Conservation (phyloP, 129 eudicot genomes). For the Scalesia atractyloides region DNA sequence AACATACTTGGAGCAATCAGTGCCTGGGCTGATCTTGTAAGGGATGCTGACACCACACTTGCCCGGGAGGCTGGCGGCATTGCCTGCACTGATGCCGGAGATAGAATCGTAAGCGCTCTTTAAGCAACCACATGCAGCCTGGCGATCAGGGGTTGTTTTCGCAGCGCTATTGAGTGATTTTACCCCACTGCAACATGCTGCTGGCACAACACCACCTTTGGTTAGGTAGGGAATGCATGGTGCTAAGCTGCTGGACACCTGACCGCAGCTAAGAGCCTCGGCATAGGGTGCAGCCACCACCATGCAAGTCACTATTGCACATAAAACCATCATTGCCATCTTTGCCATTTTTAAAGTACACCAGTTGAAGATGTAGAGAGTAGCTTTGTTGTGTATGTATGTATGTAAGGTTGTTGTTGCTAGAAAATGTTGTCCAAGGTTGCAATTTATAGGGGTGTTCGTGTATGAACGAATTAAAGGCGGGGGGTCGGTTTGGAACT, state of each 20-base stretch:
- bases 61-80: constrained; percentile 35
- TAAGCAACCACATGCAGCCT: constrained; percentile 40
- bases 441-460: constrained; percentile 3
- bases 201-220: not conserved
- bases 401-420: not conserved
- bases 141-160: constrained; percentile 34
- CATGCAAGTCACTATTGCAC: constrained; percentile 5
- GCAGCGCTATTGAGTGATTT: constrained; percentile 24
- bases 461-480: not conserved
- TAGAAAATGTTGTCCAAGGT: not conserved
- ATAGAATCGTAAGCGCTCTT: constrained; percentile 8
- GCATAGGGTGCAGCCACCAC: constrained; percentile 12
- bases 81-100: not conserved
- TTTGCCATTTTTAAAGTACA: not conserved
- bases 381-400: not conserved
- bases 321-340: constrained; percentile 5
- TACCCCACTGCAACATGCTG: constrained; percentile 33
- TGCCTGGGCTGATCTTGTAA: constrained; percentile 43
- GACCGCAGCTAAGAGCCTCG: constrained; percentile 12
- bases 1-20: constrained; percentile 45
- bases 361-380: no score
- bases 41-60: constrained; percentile 22
- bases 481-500: not conserved
- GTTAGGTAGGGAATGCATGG: constrained; percentile 4
- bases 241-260: not conserved